Percentiles rank a stretch among this genome's conserved stretches.
phyloP scores from a whole-genome alignment of 345 rosid species.

The Eucalyptus dawsonii region DNA sequence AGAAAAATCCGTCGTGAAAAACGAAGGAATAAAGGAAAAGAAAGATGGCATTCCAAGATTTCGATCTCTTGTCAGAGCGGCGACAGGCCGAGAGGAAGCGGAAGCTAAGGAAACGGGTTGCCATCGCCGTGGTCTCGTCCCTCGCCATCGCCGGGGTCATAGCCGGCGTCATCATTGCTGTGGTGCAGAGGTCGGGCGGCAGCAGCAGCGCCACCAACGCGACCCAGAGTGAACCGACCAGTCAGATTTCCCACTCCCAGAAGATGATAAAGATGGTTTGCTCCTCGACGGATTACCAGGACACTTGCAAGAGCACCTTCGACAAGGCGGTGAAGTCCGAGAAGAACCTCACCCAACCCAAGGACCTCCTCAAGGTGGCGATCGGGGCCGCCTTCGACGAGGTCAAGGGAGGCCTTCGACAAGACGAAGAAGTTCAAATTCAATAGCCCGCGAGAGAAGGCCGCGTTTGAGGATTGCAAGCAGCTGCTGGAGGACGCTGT shows the following conservation, averaged over 20 bases:
- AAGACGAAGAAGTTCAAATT: slow-evolving; percentile 20
- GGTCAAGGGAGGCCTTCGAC: slow-evolving; percentile 11
- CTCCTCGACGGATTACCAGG: slow-evolving; percentile 32
- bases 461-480: slow-evolving; percentile 55
- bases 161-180: slow-evolving; percentile 23
- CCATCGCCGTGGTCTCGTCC: slow-evolving; percentile 14
- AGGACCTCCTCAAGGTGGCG: slow-evolving; percentile 29
- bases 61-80: slow-evolving; percentile 59
- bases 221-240: neutral
- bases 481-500: slow-evolving; percentile 34
- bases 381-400: slow-evolving; percentile 34
- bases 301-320: slow-evolving; percentile 32
- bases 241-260: slow-evolving; percentile 3
- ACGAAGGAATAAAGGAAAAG: neutral
- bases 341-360: slow-evolving; percentile 17
- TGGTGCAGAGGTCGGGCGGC: neutral
- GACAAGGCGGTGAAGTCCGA: slow-evolving; percentile 9
- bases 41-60: slow-evolving; percentile 84
- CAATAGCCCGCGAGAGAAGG: slow-evolving; percentile 25
- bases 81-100: slow-evolving; percentile 43
- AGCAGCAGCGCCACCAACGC: neutral
- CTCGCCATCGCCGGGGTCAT: slow-evolving; percentile 21
- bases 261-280: slow-evolving; percentile 38
- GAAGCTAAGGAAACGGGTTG: slow-evolving; percentile 32
- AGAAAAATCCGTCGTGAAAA: neutral